A percentile compares a stretch with the other conserved stretches of the same genome.
Conservation (phyloP, 2,329 filamentous ascomycete genomes). For the Neodidymelliopsis sp. region DNA sequence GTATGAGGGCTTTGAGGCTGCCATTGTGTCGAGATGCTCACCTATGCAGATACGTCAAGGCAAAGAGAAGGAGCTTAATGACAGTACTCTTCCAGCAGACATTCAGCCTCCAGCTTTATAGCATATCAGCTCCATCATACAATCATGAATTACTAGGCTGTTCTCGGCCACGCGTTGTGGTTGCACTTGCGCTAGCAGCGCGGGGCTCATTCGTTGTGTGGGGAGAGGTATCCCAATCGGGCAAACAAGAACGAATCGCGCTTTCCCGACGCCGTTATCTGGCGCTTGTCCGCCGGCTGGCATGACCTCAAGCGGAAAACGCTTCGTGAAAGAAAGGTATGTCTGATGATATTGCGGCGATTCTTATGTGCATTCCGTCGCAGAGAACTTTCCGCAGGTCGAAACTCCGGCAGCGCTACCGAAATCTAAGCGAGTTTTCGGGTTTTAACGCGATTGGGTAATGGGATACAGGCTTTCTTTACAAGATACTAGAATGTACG, state of each 20-base stretch:
- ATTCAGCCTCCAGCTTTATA: slow-evolving; percentile 28
- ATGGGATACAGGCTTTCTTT: slow-evolving; percentile 2
- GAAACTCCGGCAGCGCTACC: neutral
- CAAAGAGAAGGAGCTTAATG: slow-evolving; percentile 21
- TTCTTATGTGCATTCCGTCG: slow-evolving; percentile 13
- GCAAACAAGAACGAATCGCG: slow-evolving; percentile 38
- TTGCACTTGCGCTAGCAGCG: slow-evolving; percentile 23
- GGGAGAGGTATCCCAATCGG: slow-evolving; percentile 39
- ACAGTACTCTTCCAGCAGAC: slow-evolving; percentile 11
- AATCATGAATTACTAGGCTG: slow-evolving; percentile 25
- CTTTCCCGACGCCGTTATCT: slow-evolving; percentile 30
- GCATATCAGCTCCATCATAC: slow-evolving; percentile 12
- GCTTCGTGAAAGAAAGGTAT: slow-evolving; percentile 7
- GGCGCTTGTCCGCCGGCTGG: slow-evolving; percentile 27
- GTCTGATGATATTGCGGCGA: slow-evolving; percentile 28
- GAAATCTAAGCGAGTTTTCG: slow-evolving; percentile 9
- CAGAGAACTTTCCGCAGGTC: slow-evolving; percentile 2
- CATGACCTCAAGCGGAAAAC: slow-evolving; percentile 35
- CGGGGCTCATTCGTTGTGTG: slow-evolving; percentile 29
- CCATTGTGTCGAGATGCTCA: slow-evolving; percentile 34
- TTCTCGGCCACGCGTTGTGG: slow-evolving; percentile 30
- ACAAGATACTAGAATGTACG: too few species aligned
- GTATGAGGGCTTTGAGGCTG: slow-evolving; percentile 39
- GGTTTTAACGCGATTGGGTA: slow-evolving; percentile 12
- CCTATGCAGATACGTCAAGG: slow-evolving; percentile 22